Evolutionary conservation across 345 rosid species (phyloP).

Genomic region (Noccaea bulbosa): DNA sequence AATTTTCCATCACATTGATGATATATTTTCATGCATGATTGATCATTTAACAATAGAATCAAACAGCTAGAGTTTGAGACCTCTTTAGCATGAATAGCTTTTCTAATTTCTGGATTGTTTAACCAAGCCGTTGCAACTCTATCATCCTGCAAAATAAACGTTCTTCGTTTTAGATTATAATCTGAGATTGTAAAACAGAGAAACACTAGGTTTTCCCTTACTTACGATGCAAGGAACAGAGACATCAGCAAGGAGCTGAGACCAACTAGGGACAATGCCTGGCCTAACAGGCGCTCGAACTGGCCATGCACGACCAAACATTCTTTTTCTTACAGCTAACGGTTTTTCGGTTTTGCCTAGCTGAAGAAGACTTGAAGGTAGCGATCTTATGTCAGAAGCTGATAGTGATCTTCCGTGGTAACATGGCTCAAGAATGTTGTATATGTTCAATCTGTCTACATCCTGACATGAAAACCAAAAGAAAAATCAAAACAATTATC

Average conservation of each 20-base stretch:
- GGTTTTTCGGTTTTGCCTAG: conserved; percentile 65
- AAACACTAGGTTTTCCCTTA: background rate
- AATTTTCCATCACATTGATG: conserved; percentile 2
- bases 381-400: conserved; percentile 42
- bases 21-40: background rate
- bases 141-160: conserved; percentile 58
- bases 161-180: background rate
- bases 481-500: background rate
- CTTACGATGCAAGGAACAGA: conserved; percentile 86
- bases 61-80: conserved; percentile 48
- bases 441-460: conserved; percentile 55
- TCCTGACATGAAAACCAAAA: conserved; percentile 19
- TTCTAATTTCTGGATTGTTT: conserved; percentile 63
- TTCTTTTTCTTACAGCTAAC: conserved; percentile 74
- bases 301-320: conserved; percentile 99
- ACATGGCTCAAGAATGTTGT: conserved; percentile 89
- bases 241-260: conserved; percentile 59
- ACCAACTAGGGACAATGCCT: conserved; percentile 89
- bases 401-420: conserved; percentile 54
- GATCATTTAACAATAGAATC: background rate
- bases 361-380: conserved; percentile 68
- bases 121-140: conserved; percentile 85
- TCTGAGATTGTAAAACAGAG: background rate
- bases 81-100: conserved; percentile 69
- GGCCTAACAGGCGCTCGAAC: conserved; percentile 76